Percentiles rank a stretch among this genome's conserved stretches.
Evolutionary conservation across 768 basidiomycete genomes (phyloP).

Genomic region (Podaxis sp.): DNA sequence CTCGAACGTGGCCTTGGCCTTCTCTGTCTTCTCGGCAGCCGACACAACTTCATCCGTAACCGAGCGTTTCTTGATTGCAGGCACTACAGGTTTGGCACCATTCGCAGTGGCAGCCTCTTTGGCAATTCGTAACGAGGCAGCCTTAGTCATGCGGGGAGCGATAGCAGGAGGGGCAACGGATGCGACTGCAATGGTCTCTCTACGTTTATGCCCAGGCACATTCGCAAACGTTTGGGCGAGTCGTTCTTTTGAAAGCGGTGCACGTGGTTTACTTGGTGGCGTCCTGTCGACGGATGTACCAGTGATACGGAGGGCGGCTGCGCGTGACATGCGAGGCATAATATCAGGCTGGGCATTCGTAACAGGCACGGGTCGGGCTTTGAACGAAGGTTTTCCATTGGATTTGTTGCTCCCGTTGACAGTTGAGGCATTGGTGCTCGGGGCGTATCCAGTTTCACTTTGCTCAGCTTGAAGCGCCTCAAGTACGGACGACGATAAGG

Average conservation of each 20-base stretch:
- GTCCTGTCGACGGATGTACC: constrained; percentile 47
- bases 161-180: constrained; percentile 72
- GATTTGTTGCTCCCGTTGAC: constrained; percentile 37
- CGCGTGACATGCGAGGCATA: constrained; percentile 71
- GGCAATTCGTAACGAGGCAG: constrained; percentile 68
- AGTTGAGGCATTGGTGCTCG: constrained; percentile 46
- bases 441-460: constrained; percentile 39
- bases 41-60: constrained; percentile 23
- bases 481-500: constrained; percentile 46
- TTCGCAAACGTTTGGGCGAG: constrained; percentile 66
- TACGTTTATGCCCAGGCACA: constrained; percentile 81
- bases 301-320: constrained; percentile 65
- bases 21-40: constrained; percentile 18
- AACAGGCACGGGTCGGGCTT: constrained; percentile 64
- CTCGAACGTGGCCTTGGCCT: constrained; percentile 56
- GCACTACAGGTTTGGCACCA: constrained; percentile 2
- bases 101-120: constrained; percentile 24
- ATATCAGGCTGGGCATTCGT: constrained; percentile 66
- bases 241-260: constrained; percentile 58
- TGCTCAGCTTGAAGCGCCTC: constrained; percentile 35
- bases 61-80: constrained; percentile 38
- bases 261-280: constrained; percentile 41
- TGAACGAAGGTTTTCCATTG: constrained; percentile 53
- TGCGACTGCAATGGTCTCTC: constrained; percentile 65
- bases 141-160: constrained; percentile 73